A percentile compares a stretch with the other conserved stretches of the same genome.
Evolutionary conservation across 352 stramenopile species (phyloP).

Genomic region (Pythium monospermum): DNA sequence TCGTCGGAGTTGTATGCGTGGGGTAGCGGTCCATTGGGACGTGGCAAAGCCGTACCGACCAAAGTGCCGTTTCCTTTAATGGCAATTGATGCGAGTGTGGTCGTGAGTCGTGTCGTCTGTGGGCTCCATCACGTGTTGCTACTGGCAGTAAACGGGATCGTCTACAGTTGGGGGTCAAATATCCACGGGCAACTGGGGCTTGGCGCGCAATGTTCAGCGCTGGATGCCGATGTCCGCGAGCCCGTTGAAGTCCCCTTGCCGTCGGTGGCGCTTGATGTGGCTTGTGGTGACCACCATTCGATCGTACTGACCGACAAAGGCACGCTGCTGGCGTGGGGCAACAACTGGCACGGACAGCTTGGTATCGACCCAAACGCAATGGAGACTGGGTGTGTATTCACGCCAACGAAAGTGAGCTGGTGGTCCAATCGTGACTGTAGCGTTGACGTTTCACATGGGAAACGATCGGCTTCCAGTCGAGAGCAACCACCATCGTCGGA

Average conservation of each 20-base stretch:
- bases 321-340: conserved; percentile 47
- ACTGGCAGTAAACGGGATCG: conserved; percentile 19
- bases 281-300: conserved; percentile 61
- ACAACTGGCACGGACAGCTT: conserved; percentile 71
- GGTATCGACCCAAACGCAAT: conserved; percentile 32
- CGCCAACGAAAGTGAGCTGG: conserved; percentile 19
- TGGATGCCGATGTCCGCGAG: conserved; percentile 20
- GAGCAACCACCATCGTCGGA: background rate
- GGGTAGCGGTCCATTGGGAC: conserved; percentile 16
- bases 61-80: conserved; percentile 9
- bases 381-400: conserved; percentile 16
- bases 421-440: conserved; percentile 1
- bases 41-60: conserved; percentile 4
- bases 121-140: conserved; percentile 37
- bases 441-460: background rate
- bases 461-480: background rate
- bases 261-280: conserved; percentile 32
- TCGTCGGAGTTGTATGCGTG: conserved; percentile 34
- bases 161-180: conserved; percentile 66
- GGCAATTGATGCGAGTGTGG: background rate
- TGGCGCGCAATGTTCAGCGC: conserved; percentile 11
- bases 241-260: conserved; percentile 22
- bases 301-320: conserved; percentile 49
- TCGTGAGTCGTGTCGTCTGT: conserved; percentile 35
- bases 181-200: conserved; percentile 61